Base-by-base conservation (phyloP, 1,284 basidiomycete genomes). In the Rhodotorula sp. region DNA sequence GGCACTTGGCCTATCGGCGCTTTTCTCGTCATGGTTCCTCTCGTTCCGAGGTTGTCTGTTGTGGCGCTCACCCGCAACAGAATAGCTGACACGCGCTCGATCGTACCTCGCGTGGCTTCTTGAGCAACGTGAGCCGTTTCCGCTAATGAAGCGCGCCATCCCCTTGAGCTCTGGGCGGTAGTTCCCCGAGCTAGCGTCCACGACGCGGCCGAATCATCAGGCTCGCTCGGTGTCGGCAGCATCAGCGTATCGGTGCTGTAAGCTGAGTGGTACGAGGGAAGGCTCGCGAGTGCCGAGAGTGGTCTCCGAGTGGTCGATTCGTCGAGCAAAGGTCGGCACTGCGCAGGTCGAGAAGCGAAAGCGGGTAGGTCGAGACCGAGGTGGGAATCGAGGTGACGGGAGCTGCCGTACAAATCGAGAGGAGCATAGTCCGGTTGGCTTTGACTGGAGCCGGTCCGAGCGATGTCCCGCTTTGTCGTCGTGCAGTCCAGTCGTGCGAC, bases 161-260 rank as follows among this genome's bases (percentile, higher is more conserved):
- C 39, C 39, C 39, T 1, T 1, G 39, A 43, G 12, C 10, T 43
- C 10, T 10, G 39, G 12, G 39, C 10, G 10, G 39, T 43, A 43
- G 8, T 43, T 12, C 39, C 12, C 6, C 39, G 8, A 8, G 10
- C 39, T 43, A 2, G 8, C 39, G 39, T 43, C 39, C 39, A 43
- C 10, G 12, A 43, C 39, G 39, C 39, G 39, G 39, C 39, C 10
- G n/a, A 20, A 59, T n/a, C 26, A 21, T 29, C 29, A 29, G 26
- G 75, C 72, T 54, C 20, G 21, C 18, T 23, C 1, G 52, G 29
- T 29, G 56, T 23, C 54, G 54, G 15, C n/a, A 16, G 15, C n/a
- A 15, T 29, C 21, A 20, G 12, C 23, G 21, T 18, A 10, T 34
- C 34, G 47, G 74, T 61, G 59, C 78, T 75, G 5, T 72, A 65